Base-by-base conservation (phyloP, 352 stramenopile species). In the Phytopythium delawarense region DNA sequence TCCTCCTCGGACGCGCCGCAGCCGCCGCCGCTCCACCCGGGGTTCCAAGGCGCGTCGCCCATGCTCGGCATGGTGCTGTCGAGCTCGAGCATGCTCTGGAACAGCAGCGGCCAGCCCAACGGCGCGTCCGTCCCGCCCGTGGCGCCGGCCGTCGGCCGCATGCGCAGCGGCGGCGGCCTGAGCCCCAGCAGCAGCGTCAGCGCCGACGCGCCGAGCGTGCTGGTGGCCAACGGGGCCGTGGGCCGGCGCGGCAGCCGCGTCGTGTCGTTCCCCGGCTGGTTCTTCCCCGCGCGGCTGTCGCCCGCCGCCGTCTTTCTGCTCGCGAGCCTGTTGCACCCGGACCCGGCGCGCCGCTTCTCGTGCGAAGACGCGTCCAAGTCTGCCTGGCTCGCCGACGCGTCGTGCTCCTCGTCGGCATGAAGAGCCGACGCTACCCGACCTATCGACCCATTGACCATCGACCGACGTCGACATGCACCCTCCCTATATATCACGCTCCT, bases 321-420 rank as follows among this genome's bases (percentile, higher is more conserved):
- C 59, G 70, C 79, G 21, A 87, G 78, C 37, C 71, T 96, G 61
- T 75, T 96, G n/a, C 84, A 96, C 60, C 83, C 89, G 16, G 87
- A 96, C 54, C 89, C 89, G 18, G 81, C 69, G 46, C 88, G 87
- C 37, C 84, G 89, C 6, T 82, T 78, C 44, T 88, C 84, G 30
- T 92, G 86, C 42, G 88, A 93, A 63, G 87, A 96, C 60, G 87
- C 88, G 35, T 91, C 76, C 67, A 89, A 89, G 54, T 87, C 82
- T 13, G 62, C 55, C 21, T 96, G 87, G 87, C 71, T 94, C 39
- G 61, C 73, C 32, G 81, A 82, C 32, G 57, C 30, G 11, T 62
- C 51, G 70, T 75, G 48, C 48, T 34, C 50, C 28, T 42, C 50
- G 13, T 42, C 50, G 28, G 34, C 28, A 83, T 56, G 62, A 52